phyloP scores from a whole-genome alignment of 345 rosid genomes.

The Theobroma cacao region DNA sequence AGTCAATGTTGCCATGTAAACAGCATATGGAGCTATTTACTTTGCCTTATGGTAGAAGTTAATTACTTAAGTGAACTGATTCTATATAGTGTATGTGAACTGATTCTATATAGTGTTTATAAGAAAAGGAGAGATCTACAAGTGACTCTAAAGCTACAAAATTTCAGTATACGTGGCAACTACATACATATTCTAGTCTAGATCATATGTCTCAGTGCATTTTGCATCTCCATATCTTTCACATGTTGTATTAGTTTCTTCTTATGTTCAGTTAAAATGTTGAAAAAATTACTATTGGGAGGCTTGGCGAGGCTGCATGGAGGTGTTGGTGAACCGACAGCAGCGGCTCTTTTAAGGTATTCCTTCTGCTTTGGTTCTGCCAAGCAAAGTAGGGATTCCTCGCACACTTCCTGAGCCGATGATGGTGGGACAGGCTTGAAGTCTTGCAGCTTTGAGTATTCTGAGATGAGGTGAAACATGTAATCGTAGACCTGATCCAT shows the following conservation, averaged over 20 bases:
- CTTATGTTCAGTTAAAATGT: slow-evolving; percentile 41
- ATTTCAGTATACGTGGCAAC: not conserved
- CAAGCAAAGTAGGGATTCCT: slow-evolving; percentile 72
- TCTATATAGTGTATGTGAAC: not conserved
- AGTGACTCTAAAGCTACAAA: slow-evolving; percentile 16
- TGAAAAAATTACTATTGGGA: slow-evolving; percentile 26
- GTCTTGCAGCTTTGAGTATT: slow-evolving; percentile 74
- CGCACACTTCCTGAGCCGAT: slow-evolving; percentile 62
- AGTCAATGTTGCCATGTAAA: no score
- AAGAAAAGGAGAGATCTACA: not conserved
- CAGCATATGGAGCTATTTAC: no score
- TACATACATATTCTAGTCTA: slow-evolving; percentile 17
- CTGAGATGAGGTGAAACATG: slow-evolving; percentile 76
- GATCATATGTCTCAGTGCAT: slow-evolving; percentile 15
- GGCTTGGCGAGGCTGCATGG: slow-evolving; percentile 51
- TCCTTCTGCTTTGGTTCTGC: slow-evolving; percentile 58
- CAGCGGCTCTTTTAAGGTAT: slow-evolving; percentile 48
- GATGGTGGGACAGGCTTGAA: slow-evolving; percentile 72
- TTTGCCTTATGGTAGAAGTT: no score
- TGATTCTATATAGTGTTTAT: not conserved
- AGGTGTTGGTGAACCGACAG: slow-evolving; percentile 31
- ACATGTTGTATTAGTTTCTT: slow-evolving; percentile 42
- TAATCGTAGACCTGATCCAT: slow-evolving; percentile 80
- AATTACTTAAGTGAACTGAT: not conserved
- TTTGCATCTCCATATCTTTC: slow-evolving; percentile 36